phyloP scores from a whole-genome alignment of 164 flowering plant species.

The Sedum album region DNA sequence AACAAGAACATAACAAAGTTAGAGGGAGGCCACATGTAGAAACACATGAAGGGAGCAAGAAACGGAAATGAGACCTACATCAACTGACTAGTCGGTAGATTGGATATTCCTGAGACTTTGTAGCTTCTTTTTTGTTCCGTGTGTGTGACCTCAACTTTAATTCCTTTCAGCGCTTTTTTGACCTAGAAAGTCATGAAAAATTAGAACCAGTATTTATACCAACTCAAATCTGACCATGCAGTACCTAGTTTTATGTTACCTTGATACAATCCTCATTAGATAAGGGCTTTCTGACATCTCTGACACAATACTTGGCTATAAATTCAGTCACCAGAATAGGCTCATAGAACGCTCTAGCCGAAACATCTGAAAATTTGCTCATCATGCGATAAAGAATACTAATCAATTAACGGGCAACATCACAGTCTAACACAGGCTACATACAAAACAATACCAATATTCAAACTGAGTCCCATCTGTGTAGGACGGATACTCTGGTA shows the following conservation, averaged over 20 bases:
- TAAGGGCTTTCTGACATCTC: conserved; percentile 27
- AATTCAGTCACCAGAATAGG: conserved; percentile 43
- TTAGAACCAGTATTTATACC: neutral
- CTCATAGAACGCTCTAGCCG: conserved; percentile 62
- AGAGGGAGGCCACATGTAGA: neutral
- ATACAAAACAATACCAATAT: conserved; percentile 1
- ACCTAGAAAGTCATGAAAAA: conserved; percentile 13
- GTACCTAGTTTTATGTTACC: conserved; percentile 23
- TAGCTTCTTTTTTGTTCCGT: conserved; percentile 7
- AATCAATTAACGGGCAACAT: neutral
- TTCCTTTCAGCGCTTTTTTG: conserved; percentile 30
- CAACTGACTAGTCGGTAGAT: conserved; percentile 16
- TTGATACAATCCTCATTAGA: conserved; percentile 51
- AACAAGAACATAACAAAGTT: neutral
- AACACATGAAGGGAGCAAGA: neutral
- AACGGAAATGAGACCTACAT: conserved; percentile 13
- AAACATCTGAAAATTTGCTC: conserved; percentile 42
- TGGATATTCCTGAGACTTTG: conserved; percentile 19
- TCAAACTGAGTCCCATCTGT: conserved; percentile 52
- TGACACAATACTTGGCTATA: conserved; percentile 26
- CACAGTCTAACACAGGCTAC: neutral
- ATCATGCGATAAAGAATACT: too few species aligned
- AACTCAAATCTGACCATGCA: too few species aligned
- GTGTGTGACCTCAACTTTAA: conserved; percentile 28
- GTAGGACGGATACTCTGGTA: conserved; percentile 46